Base-by-base conservation (phyloP, 352 stramenopile genomes). In the Thalassiosira ordinaria region DNA sequence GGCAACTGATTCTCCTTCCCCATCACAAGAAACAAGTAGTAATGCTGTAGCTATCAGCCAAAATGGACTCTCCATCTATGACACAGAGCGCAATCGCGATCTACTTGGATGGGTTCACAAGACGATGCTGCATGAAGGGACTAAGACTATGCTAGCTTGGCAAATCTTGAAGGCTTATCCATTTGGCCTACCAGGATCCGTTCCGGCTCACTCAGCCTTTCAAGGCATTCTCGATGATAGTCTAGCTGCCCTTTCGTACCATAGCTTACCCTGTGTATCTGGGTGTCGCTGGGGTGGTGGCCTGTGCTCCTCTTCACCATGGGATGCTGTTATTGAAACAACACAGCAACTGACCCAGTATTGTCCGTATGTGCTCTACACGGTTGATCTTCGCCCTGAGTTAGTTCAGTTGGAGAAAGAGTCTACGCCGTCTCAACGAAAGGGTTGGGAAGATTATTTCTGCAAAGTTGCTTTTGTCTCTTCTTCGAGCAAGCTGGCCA, bases 391-490 rank as follows among this genome's bases (percentile, higher is more conserved):
- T 46, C 81, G 60, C 9, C 53, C 53, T 27, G 63, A 72, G 57
- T 69, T 79, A 53, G 52, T 61, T 33, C 31, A 56, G 18, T 67
- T 85, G 52, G 61, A 80, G 2, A 73, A 67, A 37, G 61, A 84
- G 14, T 75, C 61, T 6, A 63, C 61, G 1, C 60, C 71, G 37
- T 74, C 66, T 39, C 22, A 78, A 70, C 39, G 73, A 60, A 64
- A 61, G 6, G 81, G 59, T 24, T 84, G 76, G 27, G 71, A 80
- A 51, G 55, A 82, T 44, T 59, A 61, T 2, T 67, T 91, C 24
- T 92, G 87, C 49, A 84, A 90, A 51, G 49, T 92, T 57, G 87
- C 84, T 16, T 91, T 91, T 71, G 82, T 92, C 20, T 89, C 84
- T n/a, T 72, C 62, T 9, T 78, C 83, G 7, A 92, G 82, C 55